Conservation (phyloP, 108 stramenopile genomes). For the Pseudonitzschia multiseries region DNA sequence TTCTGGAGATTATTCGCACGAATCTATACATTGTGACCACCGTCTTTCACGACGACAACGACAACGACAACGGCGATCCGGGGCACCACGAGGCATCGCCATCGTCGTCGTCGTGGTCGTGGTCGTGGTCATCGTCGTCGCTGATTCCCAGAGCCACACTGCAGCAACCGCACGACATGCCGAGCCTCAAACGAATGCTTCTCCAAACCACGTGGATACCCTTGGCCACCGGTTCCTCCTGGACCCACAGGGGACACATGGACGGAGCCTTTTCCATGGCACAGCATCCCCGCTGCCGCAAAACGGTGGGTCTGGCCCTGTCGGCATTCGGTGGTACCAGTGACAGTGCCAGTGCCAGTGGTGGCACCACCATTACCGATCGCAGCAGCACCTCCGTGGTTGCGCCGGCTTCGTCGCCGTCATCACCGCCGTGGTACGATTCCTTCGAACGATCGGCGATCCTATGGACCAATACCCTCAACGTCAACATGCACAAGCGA, state of each 20-base stretch:
- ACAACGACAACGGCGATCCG: not conserved
- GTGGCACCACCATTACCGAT: no score
- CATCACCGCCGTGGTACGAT: not conserved
- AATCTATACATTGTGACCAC: not conserved
- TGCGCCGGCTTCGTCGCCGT: no score
- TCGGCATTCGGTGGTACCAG: not conserved
- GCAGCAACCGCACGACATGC: slow-evolving; percentile 5
- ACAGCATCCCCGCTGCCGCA: slow-evolving; percentile 28
- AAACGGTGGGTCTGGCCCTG: slow-evolving; percentile 6
- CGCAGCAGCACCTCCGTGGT: no score
- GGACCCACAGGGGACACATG: slow-evolving; percentile 31
- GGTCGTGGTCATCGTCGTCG: not conserved
- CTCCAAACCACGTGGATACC: slow-evolving; percentile 51
- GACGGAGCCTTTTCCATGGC: slow-evolving; percentile 30
- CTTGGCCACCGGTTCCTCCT: slow-evolving; percentile 16
- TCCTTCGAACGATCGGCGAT: not conserved
- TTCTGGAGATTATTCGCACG: not conserved
- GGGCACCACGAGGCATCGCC: no score
- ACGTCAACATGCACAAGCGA: slow-evolving; percentile 21
- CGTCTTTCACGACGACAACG: not conserved
- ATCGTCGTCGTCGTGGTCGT: not conserved
- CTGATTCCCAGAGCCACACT: slow-evolving; percentile 2
- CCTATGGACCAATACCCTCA: slow-evolving; percentile 24
- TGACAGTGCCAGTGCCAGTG: no score
- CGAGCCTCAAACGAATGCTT: slow-evolving; percentile 24